Base-by-base conservation (phyloP, 441 rosid species). In the Erodium moschatum region DNA sequence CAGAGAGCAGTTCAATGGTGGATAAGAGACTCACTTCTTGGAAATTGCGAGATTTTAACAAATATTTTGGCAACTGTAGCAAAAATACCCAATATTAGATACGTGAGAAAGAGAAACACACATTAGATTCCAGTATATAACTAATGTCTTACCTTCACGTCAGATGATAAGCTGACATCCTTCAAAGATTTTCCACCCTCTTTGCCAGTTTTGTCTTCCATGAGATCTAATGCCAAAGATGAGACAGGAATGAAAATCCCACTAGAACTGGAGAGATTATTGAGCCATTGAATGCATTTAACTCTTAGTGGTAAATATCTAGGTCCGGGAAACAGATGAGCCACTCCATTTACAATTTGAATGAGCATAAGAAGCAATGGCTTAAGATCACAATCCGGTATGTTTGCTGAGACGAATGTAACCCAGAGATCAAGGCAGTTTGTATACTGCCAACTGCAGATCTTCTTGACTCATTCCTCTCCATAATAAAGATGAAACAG, bases 371-470 rank as follows among this genome's bases (percentile, higher is more conserved):
- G 64, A 66, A 86, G 81, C 84, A 87, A 72, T 16, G 90, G 79
- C 82, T 88, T 93, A 73, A 91, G 87, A 75, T 87, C 93, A 73
- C 70, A 78, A 72, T 89, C 88, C 48, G 7, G 77, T 72, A 84
- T 24, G 66, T 87, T 87, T 18, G 74, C 73, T 13, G 91, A 83
- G 56, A 86, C 79, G 74, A 81, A 91, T 72, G 84, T 78, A 73
- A 91, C 96, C 98, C 97, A 94, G 72, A 94, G 86, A 83, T 91
- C 91, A 79, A 93, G 54, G 76, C 96, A 87, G 74, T 81, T 87
- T 18, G 82, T 80, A 75, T 79, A 89, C 77, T 91, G 89, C 85
- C 85, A 86, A 72, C 97, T 87, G 81, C 90, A 88, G 70, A 89
- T 78, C 84, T 85, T 79, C 82, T 81, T 84, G 6, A 88, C 75